Evolutionary conservation across 805 yeast species (phyloP), one percentile per base, ranked within the genome.

Genomic region (Ascoidea rubescens): DNA sequence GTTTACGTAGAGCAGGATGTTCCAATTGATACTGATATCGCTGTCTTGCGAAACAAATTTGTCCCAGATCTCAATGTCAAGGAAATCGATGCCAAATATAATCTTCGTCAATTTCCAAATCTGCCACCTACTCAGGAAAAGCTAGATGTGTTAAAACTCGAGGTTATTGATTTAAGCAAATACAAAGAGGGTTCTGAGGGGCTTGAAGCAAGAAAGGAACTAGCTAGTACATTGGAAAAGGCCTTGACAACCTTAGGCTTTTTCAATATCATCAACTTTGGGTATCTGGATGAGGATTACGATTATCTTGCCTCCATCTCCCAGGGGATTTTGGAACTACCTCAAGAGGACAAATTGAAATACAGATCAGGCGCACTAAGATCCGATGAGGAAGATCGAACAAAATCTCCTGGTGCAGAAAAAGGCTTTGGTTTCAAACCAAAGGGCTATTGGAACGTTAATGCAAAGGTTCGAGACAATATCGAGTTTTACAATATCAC

Each of bases 371-470:
- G 68, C 50, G 67, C 67, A n/a, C 55, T 59, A 16, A 60, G 58
- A n/a, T 61, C 62, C 48, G 67, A 64, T 49, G 59, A 59, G 31
- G 68, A 65, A 54, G 57, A 60, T 47, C 51, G 51, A 1, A 52
- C 54, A 5, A 50, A 54, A 31, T 60, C 64, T 1, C 54, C 67
- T 3, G 74, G 75, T 1, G 70, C 69, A 5, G 71, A 70, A 54
- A 59, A 73, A 32, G 74, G 71, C 6, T 58, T 60, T 45, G 75
- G 75, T 1, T 71, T 60, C 57, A 71, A 71, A 54, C 74, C 75
- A 7, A 64, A 60, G 50, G 73, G 72, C 2, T 70, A 69, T 54
- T 71, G 74, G 75, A 60, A 64, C 1, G 66, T 69, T 58, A 64
- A 66, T 33, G 64, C 69, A 51, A 67, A 67, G 1, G 64, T 67